phyloP scores from a whole-genome alignment of 2,329 filamentous ascomycete species.

The Uncinocarpus reesii region DNA sequence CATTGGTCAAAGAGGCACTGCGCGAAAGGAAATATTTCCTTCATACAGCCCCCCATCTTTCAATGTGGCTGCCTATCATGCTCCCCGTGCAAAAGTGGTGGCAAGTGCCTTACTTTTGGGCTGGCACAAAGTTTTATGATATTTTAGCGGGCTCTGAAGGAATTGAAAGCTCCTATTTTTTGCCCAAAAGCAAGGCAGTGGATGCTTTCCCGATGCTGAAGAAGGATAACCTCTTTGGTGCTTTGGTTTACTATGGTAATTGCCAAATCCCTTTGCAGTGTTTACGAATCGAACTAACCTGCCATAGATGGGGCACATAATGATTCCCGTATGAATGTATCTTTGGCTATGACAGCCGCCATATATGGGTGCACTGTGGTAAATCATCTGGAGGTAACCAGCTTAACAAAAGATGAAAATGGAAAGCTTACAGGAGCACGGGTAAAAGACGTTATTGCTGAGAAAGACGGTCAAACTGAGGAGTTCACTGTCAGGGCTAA shows the following conservation, averaged over 20 bases:
- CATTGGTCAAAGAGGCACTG: conserved; percentile 69
- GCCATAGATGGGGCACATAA: conserved; percentile 70
- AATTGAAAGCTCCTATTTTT: conserved; percentile 75
- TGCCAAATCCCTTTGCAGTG: neutral
- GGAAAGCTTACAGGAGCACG: conserved; percentile 65
- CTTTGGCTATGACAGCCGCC: conserved; percentile 77
- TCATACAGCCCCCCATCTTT: conserved; percentile 72
- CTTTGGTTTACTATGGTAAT: conserved; percentile 71
- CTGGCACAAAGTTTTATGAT: conserved; percentile 69
- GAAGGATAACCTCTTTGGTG: conserved; percentile 65
- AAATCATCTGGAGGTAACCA: conserved; percentile 73
- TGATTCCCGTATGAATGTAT: conserved; percentile 86
- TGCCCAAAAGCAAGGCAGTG: conserved; percentile 74
- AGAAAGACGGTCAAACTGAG: conserved; percentile 52
- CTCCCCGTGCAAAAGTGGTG: conserved; percentile 73
- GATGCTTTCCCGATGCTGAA: conserved; percentile 85
- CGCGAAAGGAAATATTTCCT: conserved; percentile 75
- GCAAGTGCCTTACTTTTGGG: conserved; percentile 67
- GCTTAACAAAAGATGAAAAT: conserved; percentile 60
- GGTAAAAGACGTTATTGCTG: conserved; percentile 59
- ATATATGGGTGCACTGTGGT: conserved; percentile 73
- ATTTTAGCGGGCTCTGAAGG: conserved; percentile 75
- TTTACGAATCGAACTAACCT: conserved; percentile 15
- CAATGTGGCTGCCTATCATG: conserved; percentile 72
- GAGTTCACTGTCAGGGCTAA: conserved; percentile 65